These are phyloP conservation scores for Vitis hybrid DNA, from an alignment of 177 flowering plant species.

Conservation along the genomic window DNA sequence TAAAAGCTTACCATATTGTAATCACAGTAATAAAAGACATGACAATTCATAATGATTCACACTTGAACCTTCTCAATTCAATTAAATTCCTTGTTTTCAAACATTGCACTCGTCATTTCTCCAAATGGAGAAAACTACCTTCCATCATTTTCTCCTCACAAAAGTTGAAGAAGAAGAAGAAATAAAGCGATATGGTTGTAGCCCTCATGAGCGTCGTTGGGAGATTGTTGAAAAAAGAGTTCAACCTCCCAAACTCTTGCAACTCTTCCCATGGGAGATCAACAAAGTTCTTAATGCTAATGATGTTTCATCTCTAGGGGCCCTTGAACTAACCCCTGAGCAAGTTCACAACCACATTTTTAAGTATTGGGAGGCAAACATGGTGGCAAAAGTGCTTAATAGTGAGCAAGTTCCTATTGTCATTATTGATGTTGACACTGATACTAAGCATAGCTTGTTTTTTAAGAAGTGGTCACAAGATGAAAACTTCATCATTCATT, in stretches of 20 bases:
- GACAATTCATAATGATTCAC: not conserved
- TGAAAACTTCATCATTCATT: slow-evolving; percentile 5
- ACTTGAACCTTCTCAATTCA: not conserved
- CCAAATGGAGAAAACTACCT: not conserved
- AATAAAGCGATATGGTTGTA: not conserved
- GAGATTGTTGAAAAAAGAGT: slow-evolving; percentile 8
- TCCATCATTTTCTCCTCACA: not conserved
- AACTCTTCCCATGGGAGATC: slow-evolving; percentile 17
- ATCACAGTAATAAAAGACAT: not conserved
- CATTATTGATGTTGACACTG: slow-evolving; percentile 9
- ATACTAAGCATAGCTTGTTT: not conserved
- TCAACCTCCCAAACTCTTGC: slow-evolving; percentile 1
- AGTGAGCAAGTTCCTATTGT: not conserved
- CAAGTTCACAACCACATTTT: not conserved
- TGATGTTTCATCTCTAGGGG: slow-evolving; percentile 4
- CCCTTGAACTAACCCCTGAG: slow-evolving; percentile 2
- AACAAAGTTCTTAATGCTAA: slow-evolving; percentile 1
- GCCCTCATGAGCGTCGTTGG: not conserved
- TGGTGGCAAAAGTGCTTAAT: not conserved
- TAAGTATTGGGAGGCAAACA: not conserved
- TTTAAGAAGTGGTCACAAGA: slow-evolving; percentile 14
- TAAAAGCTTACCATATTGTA: not conserved
- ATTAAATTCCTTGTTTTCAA: not conserved
- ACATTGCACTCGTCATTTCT: not conserved
- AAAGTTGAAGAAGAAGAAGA: not conserved